phyloP scores from a whole-genome alignment of 805 yeast species.

The Kluyveromyces nonfermentans region DNA sequence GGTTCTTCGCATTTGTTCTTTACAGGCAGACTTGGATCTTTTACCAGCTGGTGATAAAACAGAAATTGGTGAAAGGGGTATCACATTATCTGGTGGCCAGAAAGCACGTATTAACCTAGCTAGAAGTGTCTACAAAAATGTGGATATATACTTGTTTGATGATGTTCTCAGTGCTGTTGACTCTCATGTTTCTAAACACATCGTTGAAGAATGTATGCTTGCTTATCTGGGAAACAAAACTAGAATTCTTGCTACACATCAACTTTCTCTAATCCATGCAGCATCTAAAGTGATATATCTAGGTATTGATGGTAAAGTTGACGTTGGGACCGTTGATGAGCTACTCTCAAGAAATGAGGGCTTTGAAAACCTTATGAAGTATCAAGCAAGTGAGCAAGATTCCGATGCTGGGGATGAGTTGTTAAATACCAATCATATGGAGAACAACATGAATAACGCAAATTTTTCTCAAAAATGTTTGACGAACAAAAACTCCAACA shows the following conservation, averaged over 20 bases:
- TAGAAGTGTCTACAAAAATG: slow-evolving; percentile 54
- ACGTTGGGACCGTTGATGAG: slow-evolving; percentile 52
- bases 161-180: slow-evolving; percentile 71
- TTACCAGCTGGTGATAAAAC: slow-evolving; percentile 61
- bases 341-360: slow-evolving; percentile 36
- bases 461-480: not conserved
- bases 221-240: slow-evolving; percentile 46
- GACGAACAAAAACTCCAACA: not conserved
- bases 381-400: slow-evolving; percentile 28
- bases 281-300: slow-evolving; percentile 60
- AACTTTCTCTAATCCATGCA: slow-evolving; percentile 48
- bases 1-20: slow-evolving; percentile 51
- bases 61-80: slow-evolving; percentile 67
- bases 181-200: slow-evolving; percentile 64
- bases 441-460: slow-evolving; percentile 24
- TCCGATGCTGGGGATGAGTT: slow-evolving; percentile 20
- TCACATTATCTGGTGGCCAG: slow-evolving; percentile 70
- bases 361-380: slow-evolving; percentile 45
- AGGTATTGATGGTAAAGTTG: slow-evolving; percentile 52
- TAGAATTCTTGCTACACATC: slow-evolving; percentile 67
- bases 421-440: slow-evolving; percentile 17
- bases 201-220: slow-evolving; percentile 48
- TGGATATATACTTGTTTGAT: slow-evolving; percentile 52
- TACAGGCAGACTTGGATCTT: slow-evolving; percentile 46
- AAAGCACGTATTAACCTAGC: slow-evolving; percentile 64